Percentiles rank a stretch among this genome's conserved stretches.
These are phyloP conservation scores for Carex parvula DNA, from an alignment of 176 grass and related monocot genomes.

Conservation along the genomic window DNA sequence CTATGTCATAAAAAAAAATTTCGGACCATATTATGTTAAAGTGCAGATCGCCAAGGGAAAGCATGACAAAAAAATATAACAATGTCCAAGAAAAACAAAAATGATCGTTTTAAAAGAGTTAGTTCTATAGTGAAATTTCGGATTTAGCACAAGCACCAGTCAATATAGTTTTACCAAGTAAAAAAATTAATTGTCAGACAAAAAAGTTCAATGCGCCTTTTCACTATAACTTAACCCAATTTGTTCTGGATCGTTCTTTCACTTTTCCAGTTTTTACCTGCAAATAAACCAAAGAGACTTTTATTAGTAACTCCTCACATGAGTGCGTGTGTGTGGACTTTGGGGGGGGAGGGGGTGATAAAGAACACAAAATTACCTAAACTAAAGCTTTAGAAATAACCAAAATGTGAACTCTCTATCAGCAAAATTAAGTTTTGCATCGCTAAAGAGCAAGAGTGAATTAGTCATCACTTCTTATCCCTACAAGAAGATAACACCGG, in stretches of 20 bases:
- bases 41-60: too few relatives aligned
- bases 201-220: constrained; percentile 2
- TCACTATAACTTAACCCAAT: constrained; percentile 2
- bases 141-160: neutral
- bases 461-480: constrained; percentile 17
- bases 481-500: neutral
- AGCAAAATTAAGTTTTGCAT: constrained; percentile 27
- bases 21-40: too few relatives aligned
- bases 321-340: neutral
- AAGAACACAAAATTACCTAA: neutral
- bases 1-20: too few relatives aligned
- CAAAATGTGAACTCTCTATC: constrained; percentile 20
- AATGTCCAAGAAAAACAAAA: neutral
- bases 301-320: constrained; percentile 5
- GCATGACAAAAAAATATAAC: neutral
- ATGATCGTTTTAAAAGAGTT: neutral
- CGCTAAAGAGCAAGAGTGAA: constrained; percentile 8
- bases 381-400: constrained; percentile 19
- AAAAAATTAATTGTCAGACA: constrained; percentile 19
- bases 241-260: neutral
- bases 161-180: neutral
- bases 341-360: neutral
- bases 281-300: neutral
- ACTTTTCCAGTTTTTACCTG: constrained; percentile 25
- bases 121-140: neutral